phyloP scores from a whole-genome alignment of 768 basidiomycete species.

The Candolleomyces aberdarensis region DNA sequence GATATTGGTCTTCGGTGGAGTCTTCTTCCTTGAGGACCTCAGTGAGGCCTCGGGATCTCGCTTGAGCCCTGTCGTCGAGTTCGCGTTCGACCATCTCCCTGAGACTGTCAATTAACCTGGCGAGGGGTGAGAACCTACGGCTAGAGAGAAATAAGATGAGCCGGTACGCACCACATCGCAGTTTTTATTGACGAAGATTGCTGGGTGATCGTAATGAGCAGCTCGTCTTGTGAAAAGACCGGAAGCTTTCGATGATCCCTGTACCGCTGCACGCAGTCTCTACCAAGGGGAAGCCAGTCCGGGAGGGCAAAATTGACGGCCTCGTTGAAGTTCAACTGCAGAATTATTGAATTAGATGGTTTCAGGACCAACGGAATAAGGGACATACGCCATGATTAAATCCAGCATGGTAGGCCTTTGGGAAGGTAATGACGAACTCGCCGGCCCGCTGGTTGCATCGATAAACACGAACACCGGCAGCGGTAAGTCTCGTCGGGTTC shows the following conservation, averaged over 20 bases:
- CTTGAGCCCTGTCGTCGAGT: slow-evolving; percentile 57
- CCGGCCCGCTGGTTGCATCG: slow-evolving; percentile 96
- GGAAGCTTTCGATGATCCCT: slow-evolving; percentile 89
- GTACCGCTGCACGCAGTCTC: slow-evolving; percentile 87
- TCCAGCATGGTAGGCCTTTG: slow-evolving; percentile 96
- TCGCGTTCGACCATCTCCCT: slow-evolving; percentile 90
- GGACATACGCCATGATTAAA: slow-evolving; percentile 94
- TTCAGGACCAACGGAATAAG: slow-evolving; percentile 27
- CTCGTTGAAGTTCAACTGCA: slow-evolving; percentile 95
- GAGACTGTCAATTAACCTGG: slow-evolving; percentile 80
- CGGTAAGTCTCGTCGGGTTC: slow-evolving; percentile 84
- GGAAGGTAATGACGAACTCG: slow-evolving; percentile 97
- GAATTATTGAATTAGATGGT: slow-evolving; percentile 36
- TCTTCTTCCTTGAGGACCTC: slow-evolving; percentile 80
- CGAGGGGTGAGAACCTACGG: not conserved
- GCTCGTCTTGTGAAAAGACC: slow-evolving; percentile 97
- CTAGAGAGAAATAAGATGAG: not conserved
- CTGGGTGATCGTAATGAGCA: slow-evolving; percentile 95
- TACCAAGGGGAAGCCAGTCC: slow-evolving; percentile 88
- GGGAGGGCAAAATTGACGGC: slow-evolving; percentile 98
- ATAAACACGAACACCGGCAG: slow-evolving; percentile 88
- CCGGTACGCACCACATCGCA: slow-evolving; percentile 73
- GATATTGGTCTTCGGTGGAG: slow-evolving; percentile 90
- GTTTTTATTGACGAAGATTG: slow-evolving; percentile 91
- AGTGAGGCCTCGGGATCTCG: slow-evolving; percentile 55